A percentile compares a stretch with the other conserved stretches of the same genome.
Evolutionary conservation across 805 yeast species (phyloP).

Genomic region (Sugiyamaella qingdaonensis): DNA sequence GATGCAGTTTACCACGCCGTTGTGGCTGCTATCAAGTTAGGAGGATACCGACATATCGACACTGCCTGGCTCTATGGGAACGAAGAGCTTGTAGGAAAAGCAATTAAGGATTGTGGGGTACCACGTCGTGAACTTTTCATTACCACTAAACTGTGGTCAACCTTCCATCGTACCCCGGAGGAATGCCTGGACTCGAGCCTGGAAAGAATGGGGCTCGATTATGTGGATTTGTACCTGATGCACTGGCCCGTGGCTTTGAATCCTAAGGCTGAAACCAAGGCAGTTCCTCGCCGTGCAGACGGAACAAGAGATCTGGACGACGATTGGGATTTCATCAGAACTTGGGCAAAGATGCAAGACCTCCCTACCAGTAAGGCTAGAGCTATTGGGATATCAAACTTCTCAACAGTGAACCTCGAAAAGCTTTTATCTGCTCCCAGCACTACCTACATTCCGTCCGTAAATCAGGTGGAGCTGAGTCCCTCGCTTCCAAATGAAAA

Average conservation of each 20-base stretch:
- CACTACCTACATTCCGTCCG: constrained; percentile 52
- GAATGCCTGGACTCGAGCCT: constrained; percentile 50
- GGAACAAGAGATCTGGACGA: constrained; percentile 36
- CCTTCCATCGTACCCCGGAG: constrained; percentile 37
- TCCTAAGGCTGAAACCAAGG: constrained; percentile 21
- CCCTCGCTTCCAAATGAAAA: constrained; percentile 65
- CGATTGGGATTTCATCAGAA: constrained; percentile 39
- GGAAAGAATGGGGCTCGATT: constrained; percentile 49
- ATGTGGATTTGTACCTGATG: constrained; percentile 60
- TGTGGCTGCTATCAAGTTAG: constrained; percentile 62
- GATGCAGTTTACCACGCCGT: too few relatives aligned
- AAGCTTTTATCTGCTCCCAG: neutral
- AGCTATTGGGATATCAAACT: constrained; percentile 74
- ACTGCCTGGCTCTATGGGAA: constrained; percentile 67
- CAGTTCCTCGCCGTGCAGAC: too few relatives aligned
- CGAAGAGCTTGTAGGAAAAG: constrained; percentile 59
- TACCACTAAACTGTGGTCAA: constrained; percentile 60
- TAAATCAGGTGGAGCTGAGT: constrained; percentile 73
- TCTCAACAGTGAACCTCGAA: constrained; percentile 27
- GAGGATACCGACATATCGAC: constrained; percentile 70
- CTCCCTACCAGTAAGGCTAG: constrained; percentile 45
- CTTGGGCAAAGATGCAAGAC: constrained; percentile 62
- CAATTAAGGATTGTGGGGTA: constrained; percentile 39
- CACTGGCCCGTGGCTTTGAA: constrained; percentile 51
- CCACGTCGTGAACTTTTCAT: constrained; percentile 51